A percentile compares a stretch with the other conserved stretches of the same genome.
Evolutionary conservation across 768 basidiomycete species (phyloP).

Genomic region (Leccinum rimulosum): DNA sequence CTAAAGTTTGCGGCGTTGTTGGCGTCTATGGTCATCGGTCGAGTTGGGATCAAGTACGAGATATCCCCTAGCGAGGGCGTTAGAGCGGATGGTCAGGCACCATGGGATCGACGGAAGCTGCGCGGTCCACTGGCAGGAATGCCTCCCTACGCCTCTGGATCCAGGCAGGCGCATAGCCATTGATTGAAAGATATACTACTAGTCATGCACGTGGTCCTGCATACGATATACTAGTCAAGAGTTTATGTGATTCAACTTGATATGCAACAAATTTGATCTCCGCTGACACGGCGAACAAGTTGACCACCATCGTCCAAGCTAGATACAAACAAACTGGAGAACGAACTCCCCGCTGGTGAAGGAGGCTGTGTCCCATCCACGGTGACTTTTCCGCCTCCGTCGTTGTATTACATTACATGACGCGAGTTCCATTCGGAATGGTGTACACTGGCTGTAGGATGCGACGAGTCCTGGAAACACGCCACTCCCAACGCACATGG

Average conservation of each 20-base stretch:
- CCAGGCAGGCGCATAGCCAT: conserved; percentile 11
- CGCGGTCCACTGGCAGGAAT: neutral
- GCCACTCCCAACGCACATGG: conserved; percentile 13
- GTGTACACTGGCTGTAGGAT: conserved; percentile 11
- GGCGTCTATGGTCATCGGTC: conserved; percentile 40
- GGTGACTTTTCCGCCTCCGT: conserved; percentile 7
- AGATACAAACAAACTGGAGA: conserved; percentile 1
- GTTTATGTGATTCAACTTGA: too few relatives aligned
- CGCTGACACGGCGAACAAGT: neutral
- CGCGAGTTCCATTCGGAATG: neutral
- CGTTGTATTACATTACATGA: conserved; percentile 3
- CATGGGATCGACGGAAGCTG: conserved; percentile 35
- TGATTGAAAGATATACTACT: neutral
- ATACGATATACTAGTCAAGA: neutral
- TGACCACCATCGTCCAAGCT: neutral
- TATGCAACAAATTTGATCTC: neutral
- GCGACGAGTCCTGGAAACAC: neutral
- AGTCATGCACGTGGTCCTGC: neutral
- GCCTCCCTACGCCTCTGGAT: neutral
- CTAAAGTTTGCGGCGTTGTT: conserved; percentile 51
- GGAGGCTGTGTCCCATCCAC: conserved; percentile 5
- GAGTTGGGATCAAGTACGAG: conserved; percentile 27
- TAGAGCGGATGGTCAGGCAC: conserved; percentile 32
- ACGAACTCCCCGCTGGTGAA: conserved; percentile 2
- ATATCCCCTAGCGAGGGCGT: conserved; percentile 21